Evolutionary conservation across 108 stramenopile genomes (phyloP).

Genomic region (Cyclotella distinguenda): DNA sequence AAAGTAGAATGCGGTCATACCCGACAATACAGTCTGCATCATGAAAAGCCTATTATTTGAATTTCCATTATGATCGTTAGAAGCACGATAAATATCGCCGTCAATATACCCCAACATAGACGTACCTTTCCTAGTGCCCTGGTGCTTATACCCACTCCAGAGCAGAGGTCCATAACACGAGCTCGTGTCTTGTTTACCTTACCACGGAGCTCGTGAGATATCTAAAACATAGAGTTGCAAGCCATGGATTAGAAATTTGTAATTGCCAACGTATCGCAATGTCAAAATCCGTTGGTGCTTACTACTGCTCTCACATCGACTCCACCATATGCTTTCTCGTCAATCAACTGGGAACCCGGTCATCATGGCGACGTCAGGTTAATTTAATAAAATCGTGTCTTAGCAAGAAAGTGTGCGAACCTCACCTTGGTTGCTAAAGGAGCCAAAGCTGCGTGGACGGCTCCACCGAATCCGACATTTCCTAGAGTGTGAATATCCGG

Average conservation of each 20-base stretch:
- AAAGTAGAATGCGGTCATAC: too few species aligned
- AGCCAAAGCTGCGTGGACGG: conserved; percentile 74
- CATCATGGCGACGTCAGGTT: not conserved
- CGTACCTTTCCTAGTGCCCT: conserved; percentile 52
- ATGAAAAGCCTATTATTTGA: conserved; percentile 50
- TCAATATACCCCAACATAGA: not conserved
- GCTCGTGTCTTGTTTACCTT: conserved; percentile 44
- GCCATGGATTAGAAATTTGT: not conserved
- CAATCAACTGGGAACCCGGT: conserved; percentile 58
- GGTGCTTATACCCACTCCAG: conserved; percentile 84
- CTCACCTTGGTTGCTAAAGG: conserved; percentile 68
- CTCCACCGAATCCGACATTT: conserved; percentile 53
- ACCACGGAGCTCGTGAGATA: conserved; percentile 43
- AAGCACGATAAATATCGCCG: not conserved
- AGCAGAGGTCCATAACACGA: conserved; percentile 70
- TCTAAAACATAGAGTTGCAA: conserved; percentile 1
- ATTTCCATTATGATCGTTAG: too few species aligned
- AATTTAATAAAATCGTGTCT: not conserved
- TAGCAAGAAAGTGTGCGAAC: not conserved
- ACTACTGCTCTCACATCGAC: conserved; percentile 54
- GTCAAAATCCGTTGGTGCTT: not conserved
- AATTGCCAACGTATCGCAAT: not conserved
- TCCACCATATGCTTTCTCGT: conserved; percentile 75
- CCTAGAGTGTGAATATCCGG: conserved; percentile 59
- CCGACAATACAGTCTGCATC: conserved; percentile 63